These are phyloP conservation scores for Lodderomyces metapsilosis DNA, from an alignment of 1,139 yeast genomes.

Conservation along the genomic window DNA sequence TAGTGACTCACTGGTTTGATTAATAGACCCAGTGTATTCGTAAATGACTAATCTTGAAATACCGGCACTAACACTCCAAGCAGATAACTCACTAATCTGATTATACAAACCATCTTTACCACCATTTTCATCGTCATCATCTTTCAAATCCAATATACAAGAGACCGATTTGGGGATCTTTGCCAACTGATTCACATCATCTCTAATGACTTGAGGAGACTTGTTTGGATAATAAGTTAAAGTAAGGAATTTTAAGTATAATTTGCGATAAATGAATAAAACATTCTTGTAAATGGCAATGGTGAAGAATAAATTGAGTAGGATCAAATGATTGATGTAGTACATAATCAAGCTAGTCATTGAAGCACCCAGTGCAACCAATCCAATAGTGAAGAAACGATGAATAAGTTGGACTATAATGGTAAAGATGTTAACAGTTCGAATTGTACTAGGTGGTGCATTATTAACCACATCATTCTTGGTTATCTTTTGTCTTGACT, in stretches of 20 bases:
- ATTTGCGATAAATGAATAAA: constrained; percentile 53
- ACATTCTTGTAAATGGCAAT: constrained; percentile 56
- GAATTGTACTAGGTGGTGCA: constrained; percentile 13
- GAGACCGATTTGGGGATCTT: constrained; percentile 81
- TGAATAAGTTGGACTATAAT: constrained; percentile 12
- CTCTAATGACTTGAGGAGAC: constrained; percentile 83
- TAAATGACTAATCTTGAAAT: constrained; percentile 69
- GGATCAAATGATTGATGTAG: constrained; percentile 29
- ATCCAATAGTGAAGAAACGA: constrained; percentile 9
- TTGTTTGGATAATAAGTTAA: constrained; percentile 76
- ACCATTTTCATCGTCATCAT: constrained; percentile 82
- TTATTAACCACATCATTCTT: constrained; percentile 3
- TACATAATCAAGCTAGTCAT: constrained; percentile 14
- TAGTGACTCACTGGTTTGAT: constrained; percentile 35
- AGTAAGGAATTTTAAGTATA: constrained; percentile 57
- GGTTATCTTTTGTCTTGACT: constrained; percentile 1
- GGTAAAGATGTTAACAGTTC: constrained; percentile 11
- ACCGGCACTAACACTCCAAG: constrained; percentile 90
- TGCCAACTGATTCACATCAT: constrained; percentile 68
- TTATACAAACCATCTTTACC: constrained; percentile 81
- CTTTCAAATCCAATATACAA: constrained; percentile 65
- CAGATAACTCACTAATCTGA: constrained; percentile 72
- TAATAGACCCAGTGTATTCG: constrained; percentile 74
- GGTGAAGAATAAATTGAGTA: constrained; percentile 53
- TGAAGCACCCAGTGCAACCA: constrained; percentile 5